Evolutionary conservation across 352 stramenopile genomes (phyloP), one percentile per base, ranked within the genome.

Genomic region (Elongisporangium prolatum): DNA sequence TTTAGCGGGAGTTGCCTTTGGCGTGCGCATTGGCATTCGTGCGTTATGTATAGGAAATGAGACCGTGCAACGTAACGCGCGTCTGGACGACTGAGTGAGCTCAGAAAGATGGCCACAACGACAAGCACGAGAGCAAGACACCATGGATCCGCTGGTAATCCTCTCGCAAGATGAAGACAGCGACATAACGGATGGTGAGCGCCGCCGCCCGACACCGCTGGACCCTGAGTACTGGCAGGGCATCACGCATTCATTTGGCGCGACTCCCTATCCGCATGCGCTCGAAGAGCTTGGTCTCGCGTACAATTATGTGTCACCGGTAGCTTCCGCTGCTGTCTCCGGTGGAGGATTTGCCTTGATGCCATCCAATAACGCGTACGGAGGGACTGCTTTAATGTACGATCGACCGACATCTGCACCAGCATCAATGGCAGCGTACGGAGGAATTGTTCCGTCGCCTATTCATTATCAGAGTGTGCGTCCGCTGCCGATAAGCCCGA

Each of bases 221-320:
- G 80, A 89, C 52, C 80, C 80, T 5, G 80, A 87, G 68, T 89
- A 89, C 67, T 89, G 80, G 80, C 70, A 74, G 13, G 80, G 80
- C 37, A 81, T 89, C 62, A 89, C 80, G 6, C 80, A 89, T 55
- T 87, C 80, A 37, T 53, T 59, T 21, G 75, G 82, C 22, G 50
- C 59, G 18, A 48, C 62, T 4, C 58, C 54, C 0, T 48, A 66
- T 17, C 50, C 52, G 20, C 25, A 56, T 56, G 21, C 51, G 34
- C 51, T 34, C 21, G 21, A 28, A 34, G 61, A 54, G 24, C 52
- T 54, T 58, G 62, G 60, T 48, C 55, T 59, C 28, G 50, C 52
- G 25, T 61, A 59, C 21, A 63, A 59, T 48, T 58, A 9, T 47
- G 57, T 1, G 50, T 60, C 16, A 59, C 57, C 28, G 65, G 53